Base-by-base conservation (phyloP, 1,139 yeast species). In the Yamadazyma blattariae region DNA sequence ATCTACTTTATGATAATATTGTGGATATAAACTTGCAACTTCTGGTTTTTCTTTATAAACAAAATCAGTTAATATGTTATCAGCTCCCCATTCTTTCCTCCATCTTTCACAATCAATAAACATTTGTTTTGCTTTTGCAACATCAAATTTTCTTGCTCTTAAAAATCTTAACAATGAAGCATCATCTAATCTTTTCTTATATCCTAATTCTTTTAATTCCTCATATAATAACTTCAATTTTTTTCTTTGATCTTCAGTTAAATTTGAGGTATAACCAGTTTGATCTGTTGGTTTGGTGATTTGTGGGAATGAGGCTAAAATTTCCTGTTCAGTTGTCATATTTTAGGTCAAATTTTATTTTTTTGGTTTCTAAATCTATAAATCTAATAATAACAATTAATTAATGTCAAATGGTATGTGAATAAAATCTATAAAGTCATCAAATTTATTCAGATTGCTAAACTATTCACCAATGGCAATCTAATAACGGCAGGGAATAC, bases 1-100 rank as follows among this genome's bases (percentile, higher is more conserved):
- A 62, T 92, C 98, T 30, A 92, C 87, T 72, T 92, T 90, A 70
- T 92, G 97, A 65, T 92, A 92, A 66, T 90, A 92, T 65, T 90
- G 97, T 22, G 98, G 98, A 61, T 92, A 92, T 65, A 73, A 83
- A 57, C 78, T 75, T 44, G 96, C 96, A 44, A 90, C 96, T 42
- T 80, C 63, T 20, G 95, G 84, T 69, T 92, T 92, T 68, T 92
- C 98, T 19, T 77, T 79, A 66, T 92, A 92, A 46, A 84, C 79
- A 73, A 92, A 92, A 58, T 88, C 96, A 49, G 74, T 68, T 56
- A 92, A 71, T 48, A 92, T 84, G 40, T 92, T 86, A 63, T 92
- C 85, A 34, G 88, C 79, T 41, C 96, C 97, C 51, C 75, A 88
- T 42, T 82, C 87, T 52, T 74, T 66, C 59, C 98, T 79, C 98